These are phyloP conservation scores for Claviceps digitariae DNA, from an alignment of 2,329 filamentous ascomycete genomes.

Conservation along the genomic window DNA sequence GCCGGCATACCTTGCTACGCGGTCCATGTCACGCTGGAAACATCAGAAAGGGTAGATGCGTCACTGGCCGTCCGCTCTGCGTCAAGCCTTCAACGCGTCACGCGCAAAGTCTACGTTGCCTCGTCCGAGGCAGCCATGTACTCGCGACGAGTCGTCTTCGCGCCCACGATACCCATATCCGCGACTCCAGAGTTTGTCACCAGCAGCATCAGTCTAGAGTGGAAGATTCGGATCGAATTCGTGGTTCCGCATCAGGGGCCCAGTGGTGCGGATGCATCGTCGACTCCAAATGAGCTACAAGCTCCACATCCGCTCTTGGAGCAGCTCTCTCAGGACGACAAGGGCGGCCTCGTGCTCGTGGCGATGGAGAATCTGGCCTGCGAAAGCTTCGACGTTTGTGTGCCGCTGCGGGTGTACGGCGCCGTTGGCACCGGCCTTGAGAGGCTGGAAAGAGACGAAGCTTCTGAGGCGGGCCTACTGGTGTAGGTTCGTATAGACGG, in stretches of 20 bases:
- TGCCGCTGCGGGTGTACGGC: constrained; percentile 71
- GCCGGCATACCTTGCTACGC: constrained; percentile 75
- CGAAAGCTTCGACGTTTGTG: constrained; percentile 82
- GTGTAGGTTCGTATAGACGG: constrained; percentile 16
- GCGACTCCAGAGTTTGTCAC: constrained; percentile 90
- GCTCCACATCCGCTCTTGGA: constrained; percentile 49
- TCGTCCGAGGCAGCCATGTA: constrained; percentile 75
- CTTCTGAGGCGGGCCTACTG: constrained; percentile 30
- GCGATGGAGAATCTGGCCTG: constrained; percentile 66
- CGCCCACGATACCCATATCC: constrained; percentile 64
- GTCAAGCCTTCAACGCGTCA: constrained; percentile 75
- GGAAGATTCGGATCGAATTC: constrained; percentile 86
- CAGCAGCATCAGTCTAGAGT: constrained; percentile 72
- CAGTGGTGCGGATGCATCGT: constrained; percentile 7
- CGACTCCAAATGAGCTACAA: constrained; percentile 9
- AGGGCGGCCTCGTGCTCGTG: constrained; percentile 59
- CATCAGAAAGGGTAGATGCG: constrained; percentile 68
- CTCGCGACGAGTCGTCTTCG: constrained; percentile 65
- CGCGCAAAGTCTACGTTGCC: constrained; percentile 65
- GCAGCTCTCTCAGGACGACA: constrained; percentile 63
- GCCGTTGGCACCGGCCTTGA: constrained; percentile 44
- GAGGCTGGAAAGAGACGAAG: constrained; percentile 41
- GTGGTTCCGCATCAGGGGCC: constrained; percentile 52
- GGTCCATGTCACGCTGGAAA: constrained; percentile 73
- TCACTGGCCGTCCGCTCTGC: constrained; percentile 72